Conservation (phyloP, 1,284 basidiomycete species). For the Coniophora puteana region DNA sequence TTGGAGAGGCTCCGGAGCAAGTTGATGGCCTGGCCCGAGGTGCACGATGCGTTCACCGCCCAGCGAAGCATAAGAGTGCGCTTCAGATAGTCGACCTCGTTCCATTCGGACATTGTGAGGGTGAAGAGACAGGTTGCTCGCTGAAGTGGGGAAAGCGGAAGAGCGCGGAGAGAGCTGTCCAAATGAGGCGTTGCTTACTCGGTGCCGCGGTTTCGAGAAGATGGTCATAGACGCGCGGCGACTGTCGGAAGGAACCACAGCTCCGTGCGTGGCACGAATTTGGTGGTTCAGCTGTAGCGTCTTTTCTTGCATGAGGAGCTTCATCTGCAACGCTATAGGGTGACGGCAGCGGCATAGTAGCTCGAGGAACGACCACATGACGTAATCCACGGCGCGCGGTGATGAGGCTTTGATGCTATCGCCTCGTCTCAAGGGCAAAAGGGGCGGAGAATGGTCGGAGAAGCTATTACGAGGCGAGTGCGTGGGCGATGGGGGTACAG, state of each 20-base stretch:
- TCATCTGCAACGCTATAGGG: slow-evolving; percentile 64
- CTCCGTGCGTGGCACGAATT: slow-evolving; percentile 33
- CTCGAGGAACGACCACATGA: slow-evolving; percentile 72
- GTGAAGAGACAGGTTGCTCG: neutral
- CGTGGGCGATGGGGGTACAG: slow-evolving; percentile 41
- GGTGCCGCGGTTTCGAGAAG: slow-evolving; percentile 45
- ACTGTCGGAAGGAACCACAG: slow-evolving; percentile 27
- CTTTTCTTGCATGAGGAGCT: slow-evolving; percentile 61
- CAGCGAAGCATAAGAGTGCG: slow-evolving; percentile 34
- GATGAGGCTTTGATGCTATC: slow-evolving; percentile 14
- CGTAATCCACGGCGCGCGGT: slow-evolving; percentile 64
- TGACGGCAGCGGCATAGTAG: slow-evolving; percentile 59
- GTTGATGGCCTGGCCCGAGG: slow-evolving; percentile 48
- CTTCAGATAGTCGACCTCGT: too few species aligned
- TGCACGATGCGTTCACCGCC: slow-evolving; percentile 51
- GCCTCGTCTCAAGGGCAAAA: slow-evolving; percentile 14
- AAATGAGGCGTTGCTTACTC: slow-evolving; percentile 39
- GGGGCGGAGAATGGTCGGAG: slow-evolving; percentile 25
- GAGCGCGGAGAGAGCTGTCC: slow-evolving; percentile 22
- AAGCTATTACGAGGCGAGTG: slow-evolving; percentile 37
- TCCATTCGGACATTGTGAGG: slow-evolving; percentile 8
- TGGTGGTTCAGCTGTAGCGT: slow-evolving; percentile 47
- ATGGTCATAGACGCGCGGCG: slow-evolving; percentile 43
- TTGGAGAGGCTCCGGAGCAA: too few species aligned
- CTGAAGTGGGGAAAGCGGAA: slow-evolving; percentile 3